Base-by-base conservation (phyloP, 2,329 filamentous ascomycete species). In the Chrysoporthe cubensis region DNA sequence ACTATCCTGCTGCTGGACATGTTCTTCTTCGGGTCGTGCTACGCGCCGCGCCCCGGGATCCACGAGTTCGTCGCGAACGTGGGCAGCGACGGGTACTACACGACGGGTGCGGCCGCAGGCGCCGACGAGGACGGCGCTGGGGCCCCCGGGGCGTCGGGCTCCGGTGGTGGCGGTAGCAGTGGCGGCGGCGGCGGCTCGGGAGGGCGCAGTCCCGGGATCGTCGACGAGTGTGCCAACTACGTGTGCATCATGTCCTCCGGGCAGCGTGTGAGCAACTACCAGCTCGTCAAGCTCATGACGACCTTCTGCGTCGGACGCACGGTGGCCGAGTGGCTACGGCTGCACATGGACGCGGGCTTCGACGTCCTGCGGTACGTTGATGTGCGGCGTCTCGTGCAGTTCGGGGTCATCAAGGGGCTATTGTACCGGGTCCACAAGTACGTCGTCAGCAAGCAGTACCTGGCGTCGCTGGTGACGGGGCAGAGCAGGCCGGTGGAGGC, bases 371-470 rank as follows among this genome's bases (percentile, higher is more conserved):
- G 86, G 14, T 90, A 90, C 74, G 89, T 99, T 67, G 96, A 99
- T 77, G 88, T 97, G 66, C 88, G 96, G 14, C 90, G 96, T 40
- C 90, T 99, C 71, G 93, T 98, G 71, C 96, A 97, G 68, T 99
- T 98, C 75, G 96, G 95, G 67, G 87, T 97, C 68, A 97, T 98
- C 78, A 98, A 98, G 80, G 94, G 95, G 18, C 92, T 96, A 72
- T 81, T 99, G 34, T 97, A 97, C 78, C 88, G 96, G 44, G 90
- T 97, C 52, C 93, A 98, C 80, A 96, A 96, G 77, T 96, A 96
- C 76, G 91, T 93, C 40, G 87, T 96, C 1, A 89, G 86, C 4
- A 88, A 88, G 74, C 85, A 88, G 76, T 87, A 88, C 72, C 78
- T 90, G 32, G 82, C 85, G 8, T 80, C 81, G 2, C 75, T 89